Evolutionary conservation across 148 eudicot genomes (phyloP).

Genomic region (Fagopyrum tataricum): DNA sequence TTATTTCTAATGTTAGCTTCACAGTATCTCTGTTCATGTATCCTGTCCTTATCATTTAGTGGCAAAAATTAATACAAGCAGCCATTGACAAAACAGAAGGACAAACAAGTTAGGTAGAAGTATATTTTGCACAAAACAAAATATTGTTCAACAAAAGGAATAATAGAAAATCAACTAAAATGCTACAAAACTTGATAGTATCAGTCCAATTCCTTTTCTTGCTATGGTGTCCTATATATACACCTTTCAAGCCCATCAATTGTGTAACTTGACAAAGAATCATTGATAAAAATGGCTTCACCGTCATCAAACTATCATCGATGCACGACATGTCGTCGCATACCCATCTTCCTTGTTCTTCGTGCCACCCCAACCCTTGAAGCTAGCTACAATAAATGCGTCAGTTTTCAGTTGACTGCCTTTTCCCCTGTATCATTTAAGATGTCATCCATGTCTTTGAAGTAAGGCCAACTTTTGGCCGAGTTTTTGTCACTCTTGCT

Average conservation of each 20-base stretch:
- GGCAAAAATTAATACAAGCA: background rate
- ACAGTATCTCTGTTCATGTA: too few relatives aligned
- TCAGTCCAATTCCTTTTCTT: slow-evolving; percentile 23
- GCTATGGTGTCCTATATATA: slow-evolving; percentile 21
- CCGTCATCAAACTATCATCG: background rate
- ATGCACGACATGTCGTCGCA: background rate
- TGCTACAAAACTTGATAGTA: slow-evolving; percentile 5
- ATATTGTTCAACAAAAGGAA: background rate
- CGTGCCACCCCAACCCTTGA: background rate
- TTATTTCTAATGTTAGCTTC: too few relatives aligned
- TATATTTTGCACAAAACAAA: background rate
- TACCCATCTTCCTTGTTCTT: background rate
- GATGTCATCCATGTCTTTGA: slow-evolving; percentile 46
- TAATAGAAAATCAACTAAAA: background rate
- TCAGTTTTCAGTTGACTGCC: slow-evolving; percentile 25
- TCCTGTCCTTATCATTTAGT: too few relatives aligned
- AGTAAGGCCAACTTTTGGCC: slow-evolving; percentile 64
- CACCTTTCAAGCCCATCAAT: slow-evolving; percentile 5
- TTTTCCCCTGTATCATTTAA: slow-evolving; percentile 44
- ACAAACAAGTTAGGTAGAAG: too few relatives aligned
- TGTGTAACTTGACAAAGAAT: slow-evolving; percentile 9
- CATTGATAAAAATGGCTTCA: slow-evolving; percentile 10
- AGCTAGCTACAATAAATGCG: background rate
- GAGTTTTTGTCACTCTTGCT: slow-evolving; percentile 39
- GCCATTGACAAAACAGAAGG: background rate